phyloP scores from a whole-genome alignment of 805 yeast species.

The Candida vaughaniae region DNA sequence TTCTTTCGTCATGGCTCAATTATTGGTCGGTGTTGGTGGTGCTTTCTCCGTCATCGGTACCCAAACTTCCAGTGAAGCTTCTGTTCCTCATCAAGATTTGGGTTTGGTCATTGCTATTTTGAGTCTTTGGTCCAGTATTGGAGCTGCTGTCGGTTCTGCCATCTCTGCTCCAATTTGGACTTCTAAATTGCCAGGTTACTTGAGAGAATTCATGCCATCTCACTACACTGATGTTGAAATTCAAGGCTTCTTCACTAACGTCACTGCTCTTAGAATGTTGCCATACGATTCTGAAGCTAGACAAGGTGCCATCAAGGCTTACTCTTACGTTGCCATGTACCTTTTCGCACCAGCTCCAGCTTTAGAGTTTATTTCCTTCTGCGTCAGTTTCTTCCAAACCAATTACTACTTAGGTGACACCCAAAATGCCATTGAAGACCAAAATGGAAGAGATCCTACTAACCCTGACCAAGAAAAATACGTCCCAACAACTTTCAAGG shows the following conservation, averaged over 20 bases:
- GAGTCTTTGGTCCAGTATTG: slow-evolving; percentile 33
- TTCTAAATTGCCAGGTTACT: slow-evolving; percentile 25
- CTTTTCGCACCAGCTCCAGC: slow-evolving; percentile 28
- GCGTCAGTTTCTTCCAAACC: slow-evolving; percentile 30
- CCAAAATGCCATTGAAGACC: slow-evolving; percentile 34
- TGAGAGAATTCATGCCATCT: slow-evolving; percentile 28
- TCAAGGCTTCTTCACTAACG: slow-evolving; percentile 18
- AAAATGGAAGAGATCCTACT: slow-evolving; percentile 13
- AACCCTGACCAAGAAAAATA: slow-evolving; percentile 7
- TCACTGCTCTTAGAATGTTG: slow-evolving; percentile 20
- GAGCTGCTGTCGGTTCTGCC: slow-evolving; percentile 41
- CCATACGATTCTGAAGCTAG: slow-evolving; percentile 26
- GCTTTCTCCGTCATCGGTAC: slow-evolving; percentile 38
- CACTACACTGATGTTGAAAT: slow-evolving; percentile 18
- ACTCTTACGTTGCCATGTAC: slow-evolving; percentile 24
- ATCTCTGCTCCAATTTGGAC: slow-evolving; percentile 35
- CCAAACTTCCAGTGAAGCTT: slow-evolving; percentile 37
- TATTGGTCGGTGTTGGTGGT: slow-evolving; percentile 40
- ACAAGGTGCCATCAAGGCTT: slow-evolving; percentile 32
- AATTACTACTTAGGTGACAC: slow-evolving; percentile 36
- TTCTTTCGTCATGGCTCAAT: slow-evolving; percentile 31
- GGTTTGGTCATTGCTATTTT: slow-evolving; percentile 38
- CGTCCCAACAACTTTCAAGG: slow-evolving; percentile 4
- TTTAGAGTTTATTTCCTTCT: slow-evolving; percentile 26
- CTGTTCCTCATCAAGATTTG: slow-evolving; percentile 43